Evolutionary conservation across 805 yeast species (phyloP).

Genomic region (Sugiyamaella boreocaroliniensis): DNA sequence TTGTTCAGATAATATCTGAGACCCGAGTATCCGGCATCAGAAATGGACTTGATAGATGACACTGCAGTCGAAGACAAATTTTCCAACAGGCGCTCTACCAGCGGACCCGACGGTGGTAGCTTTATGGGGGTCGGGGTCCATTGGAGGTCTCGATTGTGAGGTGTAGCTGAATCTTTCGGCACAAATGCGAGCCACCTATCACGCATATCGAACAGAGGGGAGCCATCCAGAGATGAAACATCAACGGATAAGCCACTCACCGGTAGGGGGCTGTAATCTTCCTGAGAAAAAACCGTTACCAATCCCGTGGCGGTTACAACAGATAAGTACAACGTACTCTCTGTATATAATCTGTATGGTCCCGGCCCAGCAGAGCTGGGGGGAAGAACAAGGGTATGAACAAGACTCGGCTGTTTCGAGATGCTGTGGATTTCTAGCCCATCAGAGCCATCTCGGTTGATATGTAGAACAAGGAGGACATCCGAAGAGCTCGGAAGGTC

Average conservation of each 20-base stretch:
- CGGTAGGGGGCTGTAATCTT: conserved; percentile 10
- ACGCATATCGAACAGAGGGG: conserved; percentile 43
- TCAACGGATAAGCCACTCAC: conserved; percentile 16
- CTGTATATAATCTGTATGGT: conserved; percentile 12
- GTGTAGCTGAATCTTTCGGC: conserved; percentile 30
- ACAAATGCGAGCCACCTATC: conserved; percentile 46
- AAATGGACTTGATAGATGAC: conserved; percentile 41
- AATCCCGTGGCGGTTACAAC: conserved; percentile 18
- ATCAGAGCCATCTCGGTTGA: neutral
- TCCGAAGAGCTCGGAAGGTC: neutral
- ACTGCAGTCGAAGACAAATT: conserved; percentile 47
- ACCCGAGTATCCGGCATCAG: conserved; percentile 44
- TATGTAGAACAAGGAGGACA: conserved; percentile 5
- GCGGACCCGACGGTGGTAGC: conserved; percentile 42
- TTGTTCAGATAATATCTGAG: conserved; percentile 28
- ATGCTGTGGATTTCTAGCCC: conserved; percentile 7
- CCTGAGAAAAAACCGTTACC: conserved; percentile 16
- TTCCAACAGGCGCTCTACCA: conserved; percentile 42
- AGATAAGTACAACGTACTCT: conserved; percentile 12
- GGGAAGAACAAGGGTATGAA: conserved; percentile 14
- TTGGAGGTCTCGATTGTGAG: conserved; percentile 29
- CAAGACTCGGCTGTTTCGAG: neutral
- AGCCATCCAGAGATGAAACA: conserved; percentile 24
- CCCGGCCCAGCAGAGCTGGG: conserved; percentile 15
- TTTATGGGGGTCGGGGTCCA: conserved; percentile 36